Evolutionary conservation across 2,329 filamentous ascomycete species (phyloP), one percentile per base, ranked within the genome.

Genomic region (Endothia cerciana): DNA sequence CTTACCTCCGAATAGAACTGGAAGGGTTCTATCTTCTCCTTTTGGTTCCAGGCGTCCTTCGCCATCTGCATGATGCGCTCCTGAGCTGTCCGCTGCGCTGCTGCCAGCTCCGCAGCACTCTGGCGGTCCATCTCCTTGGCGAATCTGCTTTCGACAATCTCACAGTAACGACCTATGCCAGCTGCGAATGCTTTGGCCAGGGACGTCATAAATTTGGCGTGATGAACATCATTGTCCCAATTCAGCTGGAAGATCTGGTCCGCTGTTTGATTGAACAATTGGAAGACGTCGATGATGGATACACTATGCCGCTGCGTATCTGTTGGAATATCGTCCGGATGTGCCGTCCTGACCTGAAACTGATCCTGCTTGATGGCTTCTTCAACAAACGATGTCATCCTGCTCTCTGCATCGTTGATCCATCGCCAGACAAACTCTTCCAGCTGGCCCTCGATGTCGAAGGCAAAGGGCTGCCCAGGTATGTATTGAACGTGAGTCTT

Each of bases 141-240:
- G 73, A 99, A 99, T 69, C 87, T 88, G 71, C 91, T 88, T 72
- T 98, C 95, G 33, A 98, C 83, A 56, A 94, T 82, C 74, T 99
- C 95, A 75, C 95, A 99, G 76, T 99, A 99, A 71, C 89, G 88
- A 15, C 91, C 90, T 58, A 99, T 87, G 22, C 93, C 94, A 57
- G 87, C 84, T 1, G 94, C 90, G 67, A 98, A 92, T 0, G 91
- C 90, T 73, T 93, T 96, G 17, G 94, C 89, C 19, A 97, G 82
- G 1, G 93, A 88, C 19, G 95, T 99, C 94, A 98, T 98, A 78
- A 99, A 99, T 69, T 94, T 93, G 47, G 95, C 94, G 75, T 97
- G 92, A 70, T 97, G 94, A 45, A 97, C 83, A 73, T 97, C 92
- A 75, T 98, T 93, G 70, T 93, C 91, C 95, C 95, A 99, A 68